A percentile compares a stretch with the other conserved stretches of the same genome.
These are phyloP conservation scores for Agroathelia rolfsii DNA, from an alignment of 1,284 basidiomycete species.

Conservation along the genomic window DNA sequence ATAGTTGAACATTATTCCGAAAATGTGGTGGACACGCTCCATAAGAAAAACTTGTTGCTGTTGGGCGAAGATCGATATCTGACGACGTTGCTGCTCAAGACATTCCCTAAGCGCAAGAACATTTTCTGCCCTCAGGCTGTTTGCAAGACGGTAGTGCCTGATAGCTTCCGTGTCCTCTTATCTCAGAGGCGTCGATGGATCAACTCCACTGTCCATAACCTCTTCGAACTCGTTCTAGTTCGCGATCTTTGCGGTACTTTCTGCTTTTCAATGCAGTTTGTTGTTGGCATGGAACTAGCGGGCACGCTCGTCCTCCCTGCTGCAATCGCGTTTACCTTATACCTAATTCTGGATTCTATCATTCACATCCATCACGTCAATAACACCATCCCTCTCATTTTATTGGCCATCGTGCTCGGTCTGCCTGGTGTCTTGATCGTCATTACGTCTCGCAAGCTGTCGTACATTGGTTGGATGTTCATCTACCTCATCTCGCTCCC, in stretches of 20 bases:
- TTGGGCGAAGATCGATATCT: slow-evolving; percentile 99
- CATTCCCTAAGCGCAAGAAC: slow-evolving; percentile 99
- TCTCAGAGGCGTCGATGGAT: slow-evolving; percentile 99
- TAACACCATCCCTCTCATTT: slow-evolving; percentile 90
- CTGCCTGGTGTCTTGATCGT: slow-evolving; percentile 92
- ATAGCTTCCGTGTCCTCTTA: slow-evolving; percentile 88
- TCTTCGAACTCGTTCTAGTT: slow-evolving; percentile 89
- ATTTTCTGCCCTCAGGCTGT: slow-evolving; percentile 97
- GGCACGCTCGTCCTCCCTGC: slow-evolving; percentile 96
- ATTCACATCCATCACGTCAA: slow-evolving; percentile 70
- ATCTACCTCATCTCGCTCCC: slow-evolving; percentile 90
- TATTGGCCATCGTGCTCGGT: slow-evolving; percentile 90
- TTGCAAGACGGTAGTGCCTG: slow-evolving; percentile 96
- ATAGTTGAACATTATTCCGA: slow-evolving; percentile 98
- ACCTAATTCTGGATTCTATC: slow-evolving; percentile 80
- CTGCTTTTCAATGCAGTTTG: slow-evolving; percentile 97
- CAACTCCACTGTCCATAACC: slow-evolving; percentile 98
- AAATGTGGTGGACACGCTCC: slow-evolving; percentile 93
- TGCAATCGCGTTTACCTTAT: slow-evolving; percentile 92
- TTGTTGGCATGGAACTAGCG: slow-evolving; percentile 95
- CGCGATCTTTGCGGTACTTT: slow-evolving; percentile 92
- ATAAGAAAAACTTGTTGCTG: slow-evolving; percentile 98
- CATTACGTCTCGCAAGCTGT: slow-evolving; percentile 87
- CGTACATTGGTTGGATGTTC: slow-evolving; percentile 96
- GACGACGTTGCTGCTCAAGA: slow-evolving; percentile 92